Evolutionary conservation across 1,284 basidiomycete genomes (phyloP).

Genomic region (Puccinia triticina): DNA sequence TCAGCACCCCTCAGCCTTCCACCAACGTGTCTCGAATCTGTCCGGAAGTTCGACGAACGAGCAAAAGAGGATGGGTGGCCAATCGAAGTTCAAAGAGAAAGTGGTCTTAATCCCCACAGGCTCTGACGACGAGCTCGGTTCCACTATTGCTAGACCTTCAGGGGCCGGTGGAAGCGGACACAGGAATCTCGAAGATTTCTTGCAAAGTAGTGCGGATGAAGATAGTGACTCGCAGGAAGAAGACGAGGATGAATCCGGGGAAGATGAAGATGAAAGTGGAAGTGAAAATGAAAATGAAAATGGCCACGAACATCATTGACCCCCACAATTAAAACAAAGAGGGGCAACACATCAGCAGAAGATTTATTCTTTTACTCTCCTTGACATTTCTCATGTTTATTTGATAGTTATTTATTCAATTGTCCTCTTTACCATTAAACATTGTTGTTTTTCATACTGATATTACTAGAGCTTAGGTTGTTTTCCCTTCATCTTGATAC

Average conservation of each 20-base stretch:
- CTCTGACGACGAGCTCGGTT: conserved; percentile 2
- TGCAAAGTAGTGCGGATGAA: conserved; percentile 45
- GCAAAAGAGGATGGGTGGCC: not conserved
- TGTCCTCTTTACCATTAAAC: too few relatives aligned
- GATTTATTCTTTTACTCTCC: not conserved
- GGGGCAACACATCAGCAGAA: not conserved
- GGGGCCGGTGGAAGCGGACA: conserved; percentile 7
- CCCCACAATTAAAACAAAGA: not conserved
- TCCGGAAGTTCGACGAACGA: not conserved
- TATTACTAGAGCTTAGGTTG: too few relatives aligned
- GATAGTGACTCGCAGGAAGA: conserved; percentile 25
- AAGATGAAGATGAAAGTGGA: conserved; percentile 23
- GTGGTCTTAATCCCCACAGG: conserved; percentile 44
- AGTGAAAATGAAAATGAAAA: conserved; percentile 25
- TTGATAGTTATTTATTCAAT: too few relatives aligned
- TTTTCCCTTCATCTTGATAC: too few relatives aligned
- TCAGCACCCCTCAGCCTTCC: not conserved
- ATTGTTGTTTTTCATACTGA: too few relatives aligned
- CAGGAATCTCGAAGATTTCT: conserved; percentile 45
- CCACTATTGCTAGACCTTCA: not conserved
- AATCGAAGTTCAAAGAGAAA: not conserved
- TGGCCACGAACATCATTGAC: not conserved
- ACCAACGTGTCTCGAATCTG: not conserved
- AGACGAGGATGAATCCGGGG: conserved; percentile 7
- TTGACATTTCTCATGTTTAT: not conserved